Conservation (phyloP, 148 eudicot species). For the Fagopyrum tataricum region DNA sequence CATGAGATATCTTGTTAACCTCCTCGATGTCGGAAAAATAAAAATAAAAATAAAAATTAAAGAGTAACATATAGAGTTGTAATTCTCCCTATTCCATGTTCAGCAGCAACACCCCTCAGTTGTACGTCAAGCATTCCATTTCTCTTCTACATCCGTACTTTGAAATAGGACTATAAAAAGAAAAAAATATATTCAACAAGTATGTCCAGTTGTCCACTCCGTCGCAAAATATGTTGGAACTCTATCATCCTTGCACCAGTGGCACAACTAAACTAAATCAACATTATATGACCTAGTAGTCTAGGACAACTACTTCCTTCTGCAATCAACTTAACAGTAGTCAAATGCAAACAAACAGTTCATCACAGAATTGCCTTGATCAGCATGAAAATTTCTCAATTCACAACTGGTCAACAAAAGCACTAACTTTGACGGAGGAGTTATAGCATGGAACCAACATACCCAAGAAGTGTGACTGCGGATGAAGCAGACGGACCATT, state of each 20-base stretch:
- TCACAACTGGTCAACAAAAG: background rate
- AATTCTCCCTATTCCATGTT: background rate
- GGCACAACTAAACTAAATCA: background rate
- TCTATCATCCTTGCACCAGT: background rate
- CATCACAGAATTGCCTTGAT: background rate
- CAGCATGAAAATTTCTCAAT: background rate
- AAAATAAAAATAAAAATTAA: background rate
- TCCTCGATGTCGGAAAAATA: background rate
- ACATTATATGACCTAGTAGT: background rate
- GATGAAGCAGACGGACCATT: constrained; percentile 72
- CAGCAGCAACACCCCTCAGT: background rate
- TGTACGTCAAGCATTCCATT: background rate
- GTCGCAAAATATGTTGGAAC: background rate
- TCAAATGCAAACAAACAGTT: background rate
- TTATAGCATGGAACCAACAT: constrained; percentile 19
- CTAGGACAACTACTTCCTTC: background rate
- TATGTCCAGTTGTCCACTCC: background rate
- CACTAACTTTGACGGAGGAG: background rate
- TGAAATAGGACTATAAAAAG: background rate
- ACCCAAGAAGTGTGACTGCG: constrained; percentile 77
- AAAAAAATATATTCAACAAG: background rate
- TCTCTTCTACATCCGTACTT: background rate
- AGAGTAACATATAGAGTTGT: background rate
- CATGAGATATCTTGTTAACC: background rate
- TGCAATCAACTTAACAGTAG: background rate